phyloP scores from a whole-genome alignment of 2,329 filamentous ascomycete genomes.

The Xylaria sp. region DNA sequence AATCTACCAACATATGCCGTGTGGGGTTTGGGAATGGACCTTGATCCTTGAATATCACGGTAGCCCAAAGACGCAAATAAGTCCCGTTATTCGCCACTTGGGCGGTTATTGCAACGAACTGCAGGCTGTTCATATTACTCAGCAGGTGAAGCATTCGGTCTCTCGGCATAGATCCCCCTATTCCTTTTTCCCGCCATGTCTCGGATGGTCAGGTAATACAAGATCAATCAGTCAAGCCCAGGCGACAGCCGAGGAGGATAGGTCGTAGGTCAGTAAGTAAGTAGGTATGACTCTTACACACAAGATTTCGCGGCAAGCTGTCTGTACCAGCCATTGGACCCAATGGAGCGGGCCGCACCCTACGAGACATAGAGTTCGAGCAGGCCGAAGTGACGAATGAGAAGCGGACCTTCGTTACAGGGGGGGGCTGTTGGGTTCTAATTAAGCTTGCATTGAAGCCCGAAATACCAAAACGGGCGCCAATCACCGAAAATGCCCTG shows the following conservation, averaged over 20 bases:
- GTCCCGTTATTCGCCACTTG: conserved; percentile 24
- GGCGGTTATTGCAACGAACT: conserved; percentile 19
- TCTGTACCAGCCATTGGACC: conserved; percentile 19
- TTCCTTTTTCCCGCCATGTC: conserved; percentile 6
- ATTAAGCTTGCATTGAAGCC: conserved; percentile 28
- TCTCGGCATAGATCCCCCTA: conserved; percentile 3
- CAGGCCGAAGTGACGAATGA: conserved; percentile 24
- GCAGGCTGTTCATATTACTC: conserved; percentile 6
- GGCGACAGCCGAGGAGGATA: neutral
- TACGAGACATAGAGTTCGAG: conserved; percentile 8
- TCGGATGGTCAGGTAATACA: conserved; percentile 12
- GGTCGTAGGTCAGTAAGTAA: conserved; percentile 5
- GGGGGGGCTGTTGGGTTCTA: conserved; percentile 25
- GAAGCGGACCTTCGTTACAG: conserved; percentile 13
- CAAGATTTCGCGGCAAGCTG: conserved; percentile 6
- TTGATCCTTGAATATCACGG: conserved; percentile 21
- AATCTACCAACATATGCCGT: conserved; percentile 23
- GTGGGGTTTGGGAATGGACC: conserved; percentile 16
- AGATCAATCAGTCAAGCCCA: neutral
- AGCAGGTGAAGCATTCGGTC: conserved; percentile 1
- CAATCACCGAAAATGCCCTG: conserved; percentile 16
- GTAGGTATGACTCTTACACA: neutral
- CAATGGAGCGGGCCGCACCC: conserved; percentile 28
- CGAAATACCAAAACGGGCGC: conserved; percentile 23
- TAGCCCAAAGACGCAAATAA: conserved; percentile 27